These are phyloP conservation scores for Fusarium miscanthi DNA, from an alignment of 2,329 filamentous ascomycete species.

Conservation along the genomic window DNA sequence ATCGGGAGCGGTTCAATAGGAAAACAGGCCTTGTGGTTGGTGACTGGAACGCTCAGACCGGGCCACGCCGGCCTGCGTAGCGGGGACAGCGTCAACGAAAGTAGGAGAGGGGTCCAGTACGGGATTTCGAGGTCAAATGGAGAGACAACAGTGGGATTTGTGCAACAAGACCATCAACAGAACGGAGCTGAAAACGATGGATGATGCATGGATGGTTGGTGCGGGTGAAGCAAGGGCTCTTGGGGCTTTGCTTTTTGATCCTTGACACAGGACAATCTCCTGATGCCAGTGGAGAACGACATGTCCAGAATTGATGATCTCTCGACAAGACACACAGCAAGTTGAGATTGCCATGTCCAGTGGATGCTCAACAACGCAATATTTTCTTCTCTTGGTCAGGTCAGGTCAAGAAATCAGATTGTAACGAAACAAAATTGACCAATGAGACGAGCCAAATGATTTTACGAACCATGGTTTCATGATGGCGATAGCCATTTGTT, in stretches of 20 bases:
- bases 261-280: conserved; percentile 3
- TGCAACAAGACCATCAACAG: conserved; percentile 25
- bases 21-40: conserved; percentile 2
- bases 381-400: conserved; percentile 9
- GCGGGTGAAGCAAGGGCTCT: conserved; percentile 11
- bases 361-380: neutral
- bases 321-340: neutral
- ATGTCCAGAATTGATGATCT: conserved; percentile 1
- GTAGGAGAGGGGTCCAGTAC: conserved; percentile 18
- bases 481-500: conserved; percentile 2
- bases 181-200: conserved; percentile 11
- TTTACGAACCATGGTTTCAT: conserved; percentile 6
- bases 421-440: neutral
- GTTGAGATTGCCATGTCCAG: neutral
- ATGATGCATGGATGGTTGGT: conserved; percentile 7
- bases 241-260: conserved; percentile 16
- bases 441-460: neutral
- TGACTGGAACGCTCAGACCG: conserved; percentile 24
- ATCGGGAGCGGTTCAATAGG: neutral
- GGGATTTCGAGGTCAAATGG: conserved; percentile 19
- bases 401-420: neutral
- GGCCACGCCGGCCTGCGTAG: conserved; percentile 22
- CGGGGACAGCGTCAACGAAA: conserved; percentile 24
- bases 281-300: conserved; percentile 10
- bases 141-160: conserved; percentile 41